These are phyloP conservation scores for Salix viminalis DNA, from an alignment of 345 rosid species.

Conservation along the genomic window DNA sequence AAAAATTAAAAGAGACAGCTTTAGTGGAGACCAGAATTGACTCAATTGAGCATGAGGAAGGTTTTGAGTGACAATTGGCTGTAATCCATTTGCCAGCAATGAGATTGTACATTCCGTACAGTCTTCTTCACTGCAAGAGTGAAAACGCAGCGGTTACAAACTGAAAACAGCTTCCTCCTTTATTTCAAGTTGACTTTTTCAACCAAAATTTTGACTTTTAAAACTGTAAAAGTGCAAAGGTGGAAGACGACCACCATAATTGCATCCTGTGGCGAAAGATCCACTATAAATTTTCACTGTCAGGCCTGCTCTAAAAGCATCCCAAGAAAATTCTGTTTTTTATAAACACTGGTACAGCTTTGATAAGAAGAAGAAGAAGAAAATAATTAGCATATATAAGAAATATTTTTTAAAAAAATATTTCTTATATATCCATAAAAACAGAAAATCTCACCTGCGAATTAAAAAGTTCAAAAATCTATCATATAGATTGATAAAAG, in stretches of 20 bases:
- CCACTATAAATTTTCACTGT: not conserved
- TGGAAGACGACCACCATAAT: constrained; percentile 12
- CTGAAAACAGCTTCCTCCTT: not conserved
- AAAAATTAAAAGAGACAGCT: not conserved
- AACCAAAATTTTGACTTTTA: constrained; percentile 5
- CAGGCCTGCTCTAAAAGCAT: constrained; percentile 3
- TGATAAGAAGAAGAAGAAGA: too few relatives aligned
- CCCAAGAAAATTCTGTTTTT: constrained; percentile 13
- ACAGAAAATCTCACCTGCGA: too few relatives aligned
- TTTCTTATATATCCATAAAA: too few relatives aligned
- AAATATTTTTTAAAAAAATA: too few relatives aligned
- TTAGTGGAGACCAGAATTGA: not conserved
- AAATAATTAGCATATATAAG: too few relatives aligned
- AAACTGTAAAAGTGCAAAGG: not conserved
- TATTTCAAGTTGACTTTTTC: not conserved
- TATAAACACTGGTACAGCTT: too few relatives aligned
- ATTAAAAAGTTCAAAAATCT: too few relatives aligned
- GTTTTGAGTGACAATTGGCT: not conserved
- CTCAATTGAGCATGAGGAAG: not conserved
- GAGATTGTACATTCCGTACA: not conserved
- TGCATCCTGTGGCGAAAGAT: constrained; percentile 9
- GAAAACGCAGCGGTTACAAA: not conserved
- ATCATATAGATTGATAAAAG: too few relatives aligned
- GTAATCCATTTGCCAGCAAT: not conserved
- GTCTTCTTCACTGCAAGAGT: not conserved